Conservation (phyloP, 768 basidiomycete species). For the Cyathus striatus region DNA sequence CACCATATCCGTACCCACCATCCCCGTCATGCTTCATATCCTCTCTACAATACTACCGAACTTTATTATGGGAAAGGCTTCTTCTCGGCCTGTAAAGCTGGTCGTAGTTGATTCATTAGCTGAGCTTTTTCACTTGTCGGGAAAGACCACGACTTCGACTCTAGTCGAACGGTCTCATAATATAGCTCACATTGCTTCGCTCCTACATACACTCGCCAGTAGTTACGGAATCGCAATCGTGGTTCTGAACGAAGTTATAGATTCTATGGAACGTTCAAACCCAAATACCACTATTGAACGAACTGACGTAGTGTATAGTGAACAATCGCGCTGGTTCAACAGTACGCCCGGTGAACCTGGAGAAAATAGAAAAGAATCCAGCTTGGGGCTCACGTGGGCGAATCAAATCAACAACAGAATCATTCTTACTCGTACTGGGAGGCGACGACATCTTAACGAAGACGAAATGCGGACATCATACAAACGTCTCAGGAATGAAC, state of each 20-base stretch:
- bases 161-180: constrained; percentile 71
- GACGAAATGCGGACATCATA: constrained; percentile 14
- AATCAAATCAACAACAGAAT: constrained; percentile 87
- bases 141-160: constrained; percentile 53
- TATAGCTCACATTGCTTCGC: constrained; percentile 59
- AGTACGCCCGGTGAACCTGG: constrained; percentile 55
- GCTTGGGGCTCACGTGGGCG: constrained; percentile 88
- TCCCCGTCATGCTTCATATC: constrained; percentile 49
- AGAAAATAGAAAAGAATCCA: constrained; percentile 69
- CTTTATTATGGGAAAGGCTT: constrained; percentile 33
- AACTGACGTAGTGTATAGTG: constrained; percentile 48
- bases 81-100: constrained; percentile 61
- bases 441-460: constrained; percentile 52
- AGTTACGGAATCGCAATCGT: constrained; percentile 66
- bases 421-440: constrained; percentile 73
- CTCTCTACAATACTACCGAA: constrained; percentile 50
- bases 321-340: constrained; percentile 75
- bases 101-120: constrained; percentile 86
- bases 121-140: constrained; percentile 71
- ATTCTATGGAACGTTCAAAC: constrained; percentile 53
- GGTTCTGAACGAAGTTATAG: constrained; percentile 86
- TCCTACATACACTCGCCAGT: constrained; percentile 68
- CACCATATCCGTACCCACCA: constrained; percentile 52
- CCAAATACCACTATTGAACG: constrained; percentile 13
- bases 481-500: constrained; percentile 15